A percentile compares a stretch with the other conserved stretches of the same genome.
Evolutionary conservation across 148 eudicot species (phyloP).

Genomic region (Vaccinium corymbosum): DNA sequence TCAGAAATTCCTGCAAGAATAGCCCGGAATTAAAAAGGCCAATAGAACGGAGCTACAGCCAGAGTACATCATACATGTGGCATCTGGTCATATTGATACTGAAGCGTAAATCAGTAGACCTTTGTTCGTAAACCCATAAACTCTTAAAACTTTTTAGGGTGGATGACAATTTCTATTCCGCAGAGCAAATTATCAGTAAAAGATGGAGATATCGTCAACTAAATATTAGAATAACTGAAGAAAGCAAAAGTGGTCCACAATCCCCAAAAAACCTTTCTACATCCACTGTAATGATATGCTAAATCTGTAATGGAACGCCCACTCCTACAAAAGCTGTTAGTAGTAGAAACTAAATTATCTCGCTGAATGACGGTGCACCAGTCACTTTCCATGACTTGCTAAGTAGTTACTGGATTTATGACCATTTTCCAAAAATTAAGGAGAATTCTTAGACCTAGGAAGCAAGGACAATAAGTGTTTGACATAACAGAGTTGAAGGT

Average conservation of each 20-base stretch:
- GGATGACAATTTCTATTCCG: not conserved
- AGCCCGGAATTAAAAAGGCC: slow-evolving; percentile 14
- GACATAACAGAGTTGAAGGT: not conserved
- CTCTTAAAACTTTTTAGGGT: not conserved
- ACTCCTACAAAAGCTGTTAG: not conserved
- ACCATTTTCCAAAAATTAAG: not conserved
- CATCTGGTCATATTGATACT: not conserved
- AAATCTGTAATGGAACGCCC: not conserved
- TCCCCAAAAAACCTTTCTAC: not conserved
- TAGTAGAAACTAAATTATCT: slow-evolving; percentile 6
- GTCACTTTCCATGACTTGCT: not conserved
- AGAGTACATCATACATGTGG: not conserved
- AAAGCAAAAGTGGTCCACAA: not conserved
- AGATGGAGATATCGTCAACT: not conserved
- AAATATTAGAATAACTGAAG: not conserved
- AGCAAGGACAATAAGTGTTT: not conserved
- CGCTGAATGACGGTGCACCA: too few relatives aligned
- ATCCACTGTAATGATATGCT: not conserved
- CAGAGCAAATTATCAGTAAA: not conserved
- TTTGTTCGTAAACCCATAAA: not conserved
- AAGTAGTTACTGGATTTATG: not conserved
- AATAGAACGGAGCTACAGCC: not conserved
- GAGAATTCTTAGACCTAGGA: not conserved
- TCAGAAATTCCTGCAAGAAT: slow-evolving; percentile 67
- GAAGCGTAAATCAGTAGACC: not conserved